Evolutionary conservation across 352 stramenopile genomes (phyloP), one percentile per base, ranked within the genome.

Genomic region (Pythium myriotylum): DNA sequence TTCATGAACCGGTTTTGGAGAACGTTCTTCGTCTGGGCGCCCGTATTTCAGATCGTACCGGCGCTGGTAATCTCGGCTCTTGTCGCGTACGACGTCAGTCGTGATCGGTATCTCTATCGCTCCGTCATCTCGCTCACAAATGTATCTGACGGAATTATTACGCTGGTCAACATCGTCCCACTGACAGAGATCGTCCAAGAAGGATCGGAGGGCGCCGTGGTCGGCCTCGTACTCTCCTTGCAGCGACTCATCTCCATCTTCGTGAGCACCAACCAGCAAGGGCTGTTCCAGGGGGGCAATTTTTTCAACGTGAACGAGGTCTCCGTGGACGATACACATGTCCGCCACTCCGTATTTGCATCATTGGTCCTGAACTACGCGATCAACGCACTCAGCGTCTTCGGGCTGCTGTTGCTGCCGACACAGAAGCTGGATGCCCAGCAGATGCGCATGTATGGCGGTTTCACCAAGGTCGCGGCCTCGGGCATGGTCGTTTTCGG

Each of bases 401-500:
- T 78, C 19, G 73, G 67, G 0, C 56, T 81, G 9, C 63, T 77
- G 51, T 67, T 77, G 54, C 51, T 75, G 29, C 63, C 68, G 19
- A 45, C 5, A 14, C 67, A 72, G 45, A 75, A 72, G 50, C 51
- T 75, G 19, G 62, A 75, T 23, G 67, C 63, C 17, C 67, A 75
- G 52, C 67, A 75, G 33, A 60, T 65, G 7, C 62, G 67, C 46
- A 66, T 68, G 46, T 72, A 72, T 47, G 63, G 67, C 20, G 67
- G 63, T 32, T 75, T 72, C 39, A 72, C 48, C 50, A 66, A 68
- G 48, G 24, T 77, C 26, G 81, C 81, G 5, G 77, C 70, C 48
- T 63, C 72, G 43, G 68, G 69, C 19, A 79, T 90, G 49, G 77
- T 76, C 60, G 14, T 85, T 16, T 85, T 89, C 51, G 84, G 78